A percentile compares a stretch with the other conserved stretches of the same genome.
phyloP scores from a whole-genome alignment of 352 stramenopile species.

The Elongisporangium senticosum region DNA sequence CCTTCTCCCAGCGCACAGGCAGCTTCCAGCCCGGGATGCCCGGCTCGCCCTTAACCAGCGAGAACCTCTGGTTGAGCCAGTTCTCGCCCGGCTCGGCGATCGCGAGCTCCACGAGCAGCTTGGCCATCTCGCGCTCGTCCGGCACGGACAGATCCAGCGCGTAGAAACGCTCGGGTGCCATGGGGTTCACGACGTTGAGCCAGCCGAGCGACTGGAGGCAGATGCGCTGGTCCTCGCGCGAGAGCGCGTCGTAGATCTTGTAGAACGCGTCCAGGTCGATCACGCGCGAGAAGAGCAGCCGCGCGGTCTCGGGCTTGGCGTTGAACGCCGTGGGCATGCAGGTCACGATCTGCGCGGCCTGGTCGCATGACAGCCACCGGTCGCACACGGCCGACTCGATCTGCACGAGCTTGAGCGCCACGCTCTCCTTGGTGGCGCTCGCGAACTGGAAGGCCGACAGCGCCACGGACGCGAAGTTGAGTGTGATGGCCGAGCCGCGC shows the following conservation, averaged over 20 bases:
- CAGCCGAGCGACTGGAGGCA: slow-evolving; percentile 51
- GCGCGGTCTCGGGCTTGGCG: slow-evolving; percentile 55
- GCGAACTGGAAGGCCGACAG: slow-evolving; percentile 28
- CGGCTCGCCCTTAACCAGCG: slow-evolving; percentile 34
- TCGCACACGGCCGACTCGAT: slow-evolving; percentile 76
- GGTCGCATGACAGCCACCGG: slow-evolving; percentile 65
- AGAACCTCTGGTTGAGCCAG: slow-evolving; percentile 80
- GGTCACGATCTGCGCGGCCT: slow-evolving; percentile 62
- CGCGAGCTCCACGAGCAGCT: slow-evolving; percentile 72
- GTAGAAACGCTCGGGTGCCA: slow-evolving; percentile 63
- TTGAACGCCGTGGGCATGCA: slow-evolving; percentile 66
- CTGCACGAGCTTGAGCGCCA: slow-evolving; percentile 74
- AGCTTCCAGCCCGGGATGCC: slow-evolving; percentile 78
- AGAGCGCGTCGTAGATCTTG: slow-evolving; percentile 48
- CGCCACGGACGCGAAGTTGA: slow-evolving; percentile 23
- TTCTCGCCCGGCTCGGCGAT: slow-evolving; percentile 79
- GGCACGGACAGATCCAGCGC: slow-evolving; percentile 58
- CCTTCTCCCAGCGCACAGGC: slow-evolving; percentile 71
- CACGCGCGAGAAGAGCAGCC: slow-evolving; percentile 67
- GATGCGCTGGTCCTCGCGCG: slow-evolving; percentile 35
- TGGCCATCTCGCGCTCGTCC: slow-evolving; percentile 77
- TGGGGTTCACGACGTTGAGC: slow-evolving; percentile 81
- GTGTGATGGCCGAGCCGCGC: slow-evolving; percentile 25
- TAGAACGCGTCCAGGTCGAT: slow-evolving; percentile 71
- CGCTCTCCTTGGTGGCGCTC: slow-evolving; percentile 51